A percentile compares a stretch with the other conserved stretches of the same genome.
Evolutionary conservation across 1,139 yeast genomes (phyloP).

Genomic region (Yamadazyma diospyri): DNA sequence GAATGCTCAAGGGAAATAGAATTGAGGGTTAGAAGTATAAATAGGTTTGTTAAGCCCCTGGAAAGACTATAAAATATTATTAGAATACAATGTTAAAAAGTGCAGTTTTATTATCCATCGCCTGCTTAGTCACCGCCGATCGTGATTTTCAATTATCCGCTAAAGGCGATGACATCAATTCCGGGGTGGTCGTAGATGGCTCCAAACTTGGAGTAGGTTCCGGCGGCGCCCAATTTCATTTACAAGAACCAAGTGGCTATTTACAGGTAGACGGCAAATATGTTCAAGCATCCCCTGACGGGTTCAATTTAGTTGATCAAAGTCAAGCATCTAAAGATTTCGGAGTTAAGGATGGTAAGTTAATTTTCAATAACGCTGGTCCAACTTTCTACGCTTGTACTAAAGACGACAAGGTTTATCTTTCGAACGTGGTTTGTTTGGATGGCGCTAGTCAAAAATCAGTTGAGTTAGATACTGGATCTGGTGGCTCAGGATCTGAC

Average conservation of each 20-base stretch:
- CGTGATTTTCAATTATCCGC: conserved; percentile 25
- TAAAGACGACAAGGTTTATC: conserved; percentile 5
- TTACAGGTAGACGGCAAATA: conserved; percentile 19
- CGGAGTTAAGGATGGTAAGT: conserved; percentile 24
- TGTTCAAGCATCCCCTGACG: conserved; percentile 16
- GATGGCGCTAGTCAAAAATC: conserved; percentile 6
- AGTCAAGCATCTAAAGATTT: conserved; percentile 25
- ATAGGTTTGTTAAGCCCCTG: too few relatives aligned
- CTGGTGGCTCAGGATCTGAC: conserved; percentile 6
- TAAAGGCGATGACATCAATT: conserved; percentile 21
- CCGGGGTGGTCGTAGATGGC: conserved; percentile 19
- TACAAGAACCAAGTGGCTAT: conserved; percentile 31
- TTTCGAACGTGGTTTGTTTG: conserved; percentile 11
- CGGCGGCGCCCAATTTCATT: conserved; percentile 20
- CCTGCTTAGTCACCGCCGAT: conserved; percentile 28
- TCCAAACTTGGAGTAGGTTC: conserved; percentile 19
- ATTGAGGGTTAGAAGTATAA: too few relatives aligned
- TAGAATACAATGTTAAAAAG: conserved; percentile 13
- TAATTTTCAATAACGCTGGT: conserved; percentile 21
- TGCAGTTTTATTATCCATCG: conserved; percentile 23
- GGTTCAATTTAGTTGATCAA: conserved; percentile 9
- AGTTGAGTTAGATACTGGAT: conserved; percentile 8
- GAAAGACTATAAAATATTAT: too few relatives aligned
- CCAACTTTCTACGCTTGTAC: conserved; percentile 26
- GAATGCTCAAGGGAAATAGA: too few relatives aligned